Evolutionary conservation across 345 rosid genomes (phyloP).

Genomic region (Syzygium oleosum): DNA sequence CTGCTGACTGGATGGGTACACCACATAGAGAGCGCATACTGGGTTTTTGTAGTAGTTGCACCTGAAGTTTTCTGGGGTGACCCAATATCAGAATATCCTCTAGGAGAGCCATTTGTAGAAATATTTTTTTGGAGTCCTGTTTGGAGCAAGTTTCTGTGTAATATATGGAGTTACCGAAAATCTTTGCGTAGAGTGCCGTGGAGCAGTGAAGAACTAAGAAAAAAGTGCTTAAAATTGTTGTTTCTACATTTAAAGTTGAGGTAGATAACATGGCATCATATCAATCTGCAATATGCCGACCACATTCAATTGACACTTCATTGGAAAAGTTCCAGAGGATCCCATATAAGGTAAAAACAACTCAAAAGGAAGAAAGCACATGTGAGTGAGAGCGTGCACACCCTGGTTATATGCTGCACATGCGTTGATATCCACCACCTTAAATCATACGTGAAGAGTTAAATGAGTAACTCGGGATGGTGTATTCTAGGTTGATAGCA

Average conservation of each 20-base stretch:
- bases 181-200: slow-evolving; percentile 43
- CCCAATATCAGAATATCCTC: slow-evolving; percentile 56
- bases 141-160: slow-evolving; percentile 74
- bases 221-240: neutral
- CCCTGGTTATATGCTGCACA: neutral
- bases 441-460: neutral
- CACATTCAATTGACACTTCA: neutral
- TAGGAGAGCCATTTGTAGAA: slow-evolving; percentile 58
- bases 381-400: neutral
- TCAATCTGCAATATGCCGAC: neutral
- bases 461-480: no score
- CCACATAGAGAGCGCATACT: slow-evolving; percentile 64
- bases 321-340: neutral
- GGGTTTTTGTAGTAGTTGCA: slow-evolving; percentile 42
- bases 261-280: neutral
- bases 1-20: slow-evolving; percentile 90
- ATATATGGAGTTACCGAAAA: slow-evolving; percentile 69
- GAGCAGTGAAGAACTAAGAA: slow-evolving; percentile 24
- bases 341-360: neutral
- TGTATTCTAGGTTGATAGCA: no score
- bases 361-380: neutral
- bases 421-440: neutral
- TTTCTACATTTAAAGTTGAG: neutral
- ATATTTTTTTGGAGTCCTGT: slow-evolving; percentile 62
- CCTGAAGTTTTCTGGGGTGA: slow-evolving; percentile 67